Percentiles rank a stretch among this genome's conserved stretches.
Evolutionary conservation across 805 yeast genomes (phyloP).

Genomic region (Saturnispora dispora): DNA sequence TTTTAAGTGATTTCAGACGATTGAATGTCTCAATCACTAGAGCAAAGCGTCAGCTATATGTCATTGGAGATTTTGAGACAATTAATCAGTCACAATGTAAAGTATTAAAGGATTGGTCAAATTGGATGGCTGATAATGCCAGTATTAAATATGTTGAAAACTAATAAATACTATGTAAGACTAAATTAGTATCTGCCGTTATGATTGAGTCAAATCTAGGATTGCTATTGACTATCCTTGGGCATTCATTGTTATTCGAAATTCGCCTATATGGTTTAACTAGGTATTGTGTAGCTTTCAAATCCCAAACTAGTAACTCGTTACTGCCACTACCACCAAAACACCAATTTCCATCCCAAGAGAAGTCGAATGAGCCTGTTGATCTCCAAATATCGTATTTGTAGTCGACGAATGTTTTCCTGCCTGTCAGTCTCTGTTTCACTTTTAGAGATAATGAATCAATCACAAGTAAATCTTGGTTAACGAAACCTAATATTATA

Average conservation of each 20-base stretch:
- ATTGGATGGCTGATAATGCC: conserved; percentile 56
- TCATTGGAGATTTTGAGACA: conserved; percentile 80
- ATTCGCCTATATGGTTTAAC: conserved; percentile 9
- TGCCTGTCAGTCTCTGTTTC: conserved; percentile 35
- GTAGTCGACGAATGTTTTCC: conserved; percentile 28
- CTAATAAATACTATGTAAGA: conserved; percentile 30
- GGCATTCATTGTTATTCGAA: conserved; percentile 11
- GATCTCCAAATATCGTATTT: conserved; percentile 29
- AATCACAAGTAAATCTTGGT: conserved; percentile 44
- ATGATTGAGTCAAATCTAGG: conserved; percentile 55
- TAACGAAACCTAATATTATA: conserved; percentile 47
- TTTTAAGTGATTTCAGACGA: conserved; percentile 67
- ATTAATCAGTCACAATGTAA: conserved; percentile 35
- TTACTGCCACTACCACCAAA: conserved; percentile 54
- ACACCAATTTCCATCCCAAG: conserved; percentile 60
- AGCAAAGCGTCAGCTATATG: conserved; percentile 74
- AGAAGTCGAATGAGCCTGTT: conserved; percentile 48
- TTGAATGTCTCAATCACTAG: conserved; percentile 92
- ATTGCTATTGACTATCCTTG: conserved; percentile 45
- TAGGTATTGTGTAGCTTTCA: conserved; percentile 7
- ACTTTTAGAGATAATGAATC: conserved; percentile 18
- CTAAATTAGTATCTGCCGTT: conserved; percentile 49
- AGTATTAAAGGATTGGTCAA: conserved; percentile 57
- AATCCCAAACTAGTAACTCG: conserved; percentile 45
- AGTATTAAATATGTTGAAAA: conserved; percentile 63